A percentile compares a stretch with the other conserved stretches of the same genome.
These are phyloP conservation scores for Penicillium cinerascens DNA, from an alignment of 495 filamentous ascomycete species.

Conservation along the genomic window DNA sequence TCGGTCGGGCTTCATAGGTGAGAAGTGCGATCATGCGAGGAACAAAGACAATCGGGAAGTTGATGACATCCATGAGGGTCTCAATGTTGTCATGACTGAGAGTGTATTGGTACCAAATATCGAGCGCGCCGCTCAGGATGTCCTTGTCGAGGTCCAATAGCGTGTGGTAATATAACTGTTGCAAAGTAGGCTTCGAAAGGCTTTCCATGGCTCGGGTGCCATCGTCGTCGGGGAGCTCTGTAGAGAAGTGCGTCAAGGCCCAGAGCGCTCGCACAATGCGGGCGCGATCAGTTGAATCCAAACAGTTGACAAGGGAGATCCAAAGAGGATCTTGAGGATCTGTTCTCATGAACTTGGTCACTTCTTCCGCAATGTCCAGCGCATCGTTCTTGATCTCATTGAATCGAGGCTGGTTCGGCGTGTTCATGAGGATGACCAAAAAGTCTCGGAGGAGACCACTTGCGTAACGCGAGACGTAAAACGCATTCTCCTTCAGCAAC, in stretches of 20 bases:
- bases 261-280: slow-evolving; percentile 80
- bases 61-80: slow-evolving; percentile 55
- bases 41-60: slow-evolving; percentile 62
- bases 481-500: slow-evolving; percentile 82
- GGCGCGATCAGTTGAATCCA: slow-evolving; percentile 75
- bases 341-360: slow-evolving; percentile 74
- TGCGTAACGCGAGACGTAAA: slow-evolving; percentile 68
- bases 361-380: slow-evolving; percentile 87
- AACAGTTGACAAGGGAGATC: slow-evolving; percentile 64
- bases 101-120: slow-evolving; percentile 95
- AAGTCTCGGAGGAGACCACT: slow-evolving; percentile 69
- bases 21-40: slow-evolving; percentile 74
- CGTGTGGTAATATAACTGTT: slow-evolving; percentile 72
- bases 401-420: slow-evolving; percentile 68
- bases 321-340: slow-evolving; percentile 73
- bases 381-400: slow-evolving; percentile 89
- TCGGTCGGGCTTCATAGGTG: slow-evolving; percentile 56
- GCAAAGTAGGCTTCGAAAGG: slow-evolving; percentile 61
- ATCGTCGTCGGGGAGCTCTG: slow-evolving; percentile 68
- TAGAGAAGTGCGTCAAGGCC: slow-evolving; percentile 82
- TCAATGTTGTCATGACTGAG: slow-evolving; percentile 82
- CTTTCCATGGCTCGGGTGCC: slow-evolving; percentile 64
- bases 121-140: slow-evolving; percentile 76
- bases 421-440: slow-evolving; percentile 72
- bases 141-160: slow-evolving; percentile 85